Conservation (phyloP, 225 moss, liverwort and hornwort genomes). For the Pleurozium schreberi region DNA sequence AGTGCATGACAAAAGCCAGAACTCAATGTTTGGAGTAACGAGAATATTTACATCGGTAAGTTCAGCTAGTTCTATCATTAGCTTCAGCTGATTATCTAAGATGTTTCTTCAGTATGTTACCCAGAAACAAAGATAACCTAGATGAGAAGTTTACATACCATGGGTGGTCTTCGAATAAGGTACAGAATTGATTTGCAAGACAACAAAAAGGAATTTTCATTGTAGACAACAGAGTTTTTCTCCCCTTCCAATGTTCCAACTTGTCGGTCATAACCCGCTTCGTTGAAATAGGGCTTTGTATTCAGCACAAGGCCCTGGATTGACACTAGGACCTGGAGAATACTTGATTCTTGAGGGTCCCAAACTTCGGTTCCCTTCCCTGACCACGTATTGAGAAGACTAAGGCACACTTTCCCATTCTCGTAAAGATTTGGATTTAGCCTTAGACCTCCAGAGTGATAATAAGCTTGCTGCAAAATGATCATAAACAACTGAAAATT, state of each 20-base stretch:
- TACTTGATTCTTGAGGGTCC: constrained; percentile 90
- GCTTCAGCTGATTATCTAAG: not conserved
- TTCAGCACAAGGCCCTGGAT: constrained; percentile 97
- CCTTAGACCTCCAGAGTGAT: constrained; percentile 92
- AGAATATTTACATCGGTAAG: not conserved
- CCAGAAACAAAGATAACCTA: not conserved
- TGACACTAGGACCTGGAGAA: constrained; percentile 84
- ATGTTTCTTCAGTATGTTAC: not conserved
- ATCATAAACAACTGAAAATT: not conserved
- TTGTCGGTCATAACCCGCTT: constrained; percentile 98
- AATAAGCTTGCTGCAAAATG: constrained; percentile 62
- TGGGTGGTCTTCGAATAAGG: constrained; percentile 79
- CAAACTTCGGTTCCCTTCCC: constrained; percentile 95
- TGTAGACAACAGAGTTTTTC: constrained; percentile 85
- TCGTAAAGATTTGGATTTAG: constrained; percentile 98
- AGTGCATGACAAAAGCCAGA: not conserved
- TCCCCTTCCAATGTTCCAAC: constrained; percentile 93
- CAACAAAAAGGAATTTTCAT: constrained; percentile 89
- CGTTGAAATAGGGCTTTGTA: constrained; percentile 93
- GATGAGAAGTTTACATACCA: constrained; percentile 21
- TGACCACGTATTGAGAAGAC: constrained; percentile 95
- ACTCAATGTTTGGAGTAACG: not conserved
- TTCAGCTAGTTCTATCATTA: not conserved
- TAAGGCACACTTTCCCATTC: constrained; percentile 95
- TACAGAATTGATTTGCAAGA: constrained; percentile 98